Evolutionary conservation across 371 early-diverging fungal species (phyloP).

Genomic region (Mucor racemosus): DNA sequence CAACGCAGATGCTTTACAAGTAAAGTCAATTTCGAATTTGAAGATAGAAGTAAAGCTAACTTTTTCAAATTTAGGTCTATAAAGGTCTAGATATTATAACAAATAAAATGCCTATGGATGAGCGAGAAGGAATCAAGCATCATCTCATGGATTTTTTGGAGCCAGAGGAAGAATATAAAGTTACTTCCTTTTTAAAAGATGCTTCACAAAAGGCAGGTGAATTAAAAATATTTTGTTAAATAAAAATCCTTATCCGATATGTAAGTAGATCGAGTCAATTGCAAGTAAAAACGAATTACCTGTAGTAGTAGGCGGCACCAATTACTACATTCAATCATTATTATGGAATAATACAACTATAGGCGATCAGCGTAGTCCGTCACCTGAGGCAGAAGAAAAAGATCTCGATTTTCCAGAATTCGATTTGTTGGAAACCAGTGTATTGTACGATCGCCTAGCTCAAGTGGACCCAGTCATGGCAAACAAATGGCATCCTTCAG

Average conservation of each 20-base stretch:
- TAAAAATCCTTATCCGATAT: not conserved
- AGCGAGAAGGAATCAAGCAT: constrained; percentile 76
- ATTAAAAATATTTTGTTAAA: not conserved
- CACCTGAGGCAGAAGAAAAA: constrained; percentile 17
- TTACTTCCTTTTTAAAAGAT: constrained; percentile 82
- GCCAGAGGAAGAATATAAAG: constrained; percentile 81
- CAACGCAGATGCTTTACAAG: constrained; percentile 96
- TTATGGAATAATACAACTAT: constrained; percentile 80
- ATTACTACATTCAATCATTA: constrained; percentile 92
- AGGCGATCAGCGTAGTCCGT: constrained; percentile 10
- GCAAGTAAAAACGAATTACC: constrained; percentile 73
- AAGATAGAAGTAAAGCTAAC: not conserved
- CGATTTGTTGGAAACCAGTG: constrained; percentile 48
- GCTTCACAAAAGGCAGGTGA: constrained; percentile 65
- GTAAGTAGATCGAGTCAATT: constrained; percentile 73
- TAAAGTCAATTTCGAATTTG: constrained; percentile 27
- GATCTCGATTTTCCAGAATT: constrained; percentile 30
- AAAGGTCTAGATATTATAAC: constrained; percentile 89
- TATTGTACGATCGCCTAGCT: constrained; percentile 65
- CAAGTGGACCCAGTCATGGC: constrained; percentile 89
- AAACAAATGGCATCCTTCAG: constrained; percentile 89
- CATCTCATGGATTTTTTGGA: constrained; percentile 88
- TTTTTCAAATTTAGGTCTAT: constrained; percentile 69
- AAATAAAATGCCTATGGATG: constrained; percentile 86
- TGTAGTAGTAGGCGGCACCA: constrained; percentile 94